Percentiles rank a stretch among this genome's conserved stretches.
Evolutionary conservation across 768 basidiomycete genomes (phyloP).

Genomic region (Gymnopilus junonius): DNA sequence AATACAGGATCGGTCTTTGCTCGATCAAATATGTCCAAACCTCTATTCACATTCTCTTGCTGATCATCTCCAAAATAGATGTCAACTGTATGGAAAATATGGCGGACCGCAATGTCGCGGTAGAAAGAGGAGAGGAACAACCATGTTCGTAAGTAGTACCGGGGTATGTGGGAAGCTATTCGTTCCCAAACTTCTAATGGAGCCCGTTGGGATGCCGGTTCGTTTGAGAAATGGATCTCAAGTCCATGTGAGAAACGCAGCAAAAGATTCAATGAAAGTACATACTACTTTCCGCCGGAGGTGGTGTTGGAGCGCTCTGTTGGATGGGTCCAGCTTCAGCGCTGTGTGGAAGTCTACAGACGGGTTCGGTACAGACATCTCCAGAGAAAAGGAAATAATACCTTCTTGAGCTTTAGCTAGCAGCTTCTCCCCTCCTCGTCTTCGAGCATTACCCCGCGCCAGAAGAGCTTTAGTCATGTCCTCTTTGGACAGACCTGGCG

Average conservation of each 20-base stretch:
- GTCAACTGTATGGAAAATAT: conserved; percentile 70
- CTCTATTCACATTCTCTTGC: conserved; percentile 58
- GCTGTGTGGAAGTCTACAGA: conserved; percentile 63
- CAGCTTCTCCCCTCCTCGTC: conserved; percentile 55
- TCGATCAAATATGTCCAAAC: conserved; percentile 69
- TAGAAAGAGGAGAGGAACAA: conserved; percentile 67
- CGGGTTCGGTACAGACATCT: background rate
- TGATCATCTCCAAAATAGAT: conserved; percentile 69
- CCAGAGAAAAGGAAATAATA: conserved; percentile 19
- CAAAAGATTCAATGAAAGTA: conserved; percentile 6
- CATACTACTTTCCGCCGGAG: conserved; percentile 53
- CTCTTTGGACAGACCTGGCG: conserved; percentile 55
- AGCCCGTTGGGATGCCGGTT: conserved; percentile 63
- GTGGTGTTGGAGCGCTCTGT: conserved; percentile 54
- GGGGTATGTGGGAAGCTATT: conserved; percentile 63
- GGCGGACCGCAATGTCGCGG: conserved; percentile 64
- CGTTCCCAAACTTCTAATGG: conserved; percentile 73
- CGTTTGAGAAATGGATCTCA: conserved; percentile 56
- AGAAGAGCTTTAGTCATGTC: conserved; percentile 59
- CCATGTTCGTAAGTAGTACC: conserved; percentile 72
- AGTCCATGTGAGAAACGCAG: conserved; percentile 8
- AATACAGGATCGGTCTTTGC: conserved; percentile 66
- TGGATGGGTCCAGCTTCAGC: conserved; percentile 61
- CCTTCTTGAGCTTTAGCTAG: conserved; percentile 65
- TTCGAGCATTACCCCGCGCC: conserved; percentile 63